Percentiles rank a stretch among this genome's conserved stretches.
Conservation (phyloP, 805 yeast species). For the Saccharomycodes ludwigii region DNA sequence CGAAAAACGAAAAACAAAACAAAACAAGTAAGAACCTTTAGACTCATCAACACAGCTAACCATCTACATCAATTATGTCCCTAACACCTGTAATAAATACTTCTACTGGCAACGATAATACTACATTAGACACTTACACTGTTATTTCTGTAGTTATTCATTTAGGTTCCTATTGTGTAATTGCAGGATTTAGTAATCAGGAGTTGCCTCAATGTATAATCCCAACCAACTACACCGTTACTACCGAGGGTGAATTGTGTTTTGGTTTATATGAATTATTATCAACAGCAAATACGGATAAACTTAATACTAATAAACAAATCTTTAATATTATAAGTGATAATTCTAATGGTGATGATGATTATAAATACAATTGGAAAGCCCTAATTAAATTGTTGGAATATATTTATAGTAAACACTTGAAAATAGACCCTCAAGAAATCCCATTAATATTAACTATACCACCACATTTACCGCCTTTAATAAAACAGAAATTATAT, state of each 20-base stretch:
- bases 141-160: conserved; percentile 65
- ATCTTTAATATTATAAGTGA: conserved; percentile 43
- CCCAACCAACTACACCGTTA: conserved; percentile 40
- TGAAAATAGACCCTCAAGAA: conserved; percentile 43
- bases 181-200: conserved; percentile 58
- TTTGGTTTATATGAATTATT: conserved; percentile 22
- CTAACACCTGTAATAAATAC: too few species aligned
- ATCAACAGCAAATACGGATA: conserved; percentile 8
- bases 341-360: conserved; percentile 48
- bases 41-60: too few species aligned
- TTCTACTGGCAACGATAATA: too few species aligned
- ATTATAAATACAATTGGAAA: conserved; percentile 57
- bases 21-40: too few species aligned
- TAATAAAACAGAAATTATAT: conserved; percentile 43
- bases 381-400: conserved; percentile 56
- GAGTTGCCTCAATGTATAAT: conserved; percentile 50
- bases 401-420: conserved; percentile 40
- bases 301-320: conserved; percentile 10
- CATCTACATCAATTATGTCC: too few species aligned
- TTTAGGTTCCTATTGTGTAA: conserved; percentile 49
- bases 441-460: conserved; percentile 47
- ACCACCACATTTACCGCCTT: conserved; percentile 14
- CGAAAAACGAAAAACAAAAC: too few species aligned
- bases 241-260: conserved; percentile 7
- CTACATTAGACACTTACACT: too few species aligned